These are phyloP conservation scores for Tremellales sp. DNA, from an alignment of 1,284 basidiomycete species.

Conservation along the genomic window DNA sequence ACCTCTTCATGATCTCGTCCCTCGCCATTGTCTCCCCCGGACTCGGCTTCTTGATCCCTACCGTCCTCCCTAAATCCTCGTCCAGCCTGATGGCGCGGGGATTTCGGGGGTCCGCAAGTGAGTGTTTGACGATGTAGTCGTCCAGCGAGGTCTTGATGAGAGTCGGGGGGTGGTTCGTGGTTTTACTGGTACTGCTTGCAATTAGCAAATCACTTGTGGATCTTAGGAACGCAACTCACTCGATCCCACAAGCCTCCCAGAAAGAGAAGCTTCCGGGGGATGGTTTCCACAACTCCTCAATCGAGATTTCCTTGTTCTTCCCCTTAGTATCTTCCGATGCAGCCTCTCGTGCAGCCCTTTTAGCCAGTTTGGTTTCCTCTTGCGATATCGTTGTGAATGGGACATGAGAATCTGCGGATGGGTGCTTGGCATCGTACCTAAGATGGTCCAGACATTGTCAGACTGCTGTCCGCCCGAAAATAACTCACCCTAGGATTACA, in stretches of 20 bases:
- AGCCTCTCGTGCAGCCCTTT: conserved; percentile 47
- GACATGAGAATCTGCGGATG: conserved; percentile 56
- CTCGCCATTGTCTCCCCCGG: conserved; percentile 60
- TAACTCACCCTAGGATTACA: conserved; percentile 29
- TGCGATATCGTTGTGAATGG: conserved; percentile 62
- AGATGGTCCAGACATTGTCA: conserved; percentile 42
- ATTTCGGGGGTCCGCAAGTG: conserved; percentile 64
- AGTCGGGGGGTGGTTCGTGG: conserved; percentile 19
- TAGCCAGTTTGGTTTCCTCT: conserved; percentile 52
- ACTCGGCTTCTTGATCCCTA: conserved; percentile 52
- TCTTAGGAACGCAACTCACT: conserved; percentile 52
- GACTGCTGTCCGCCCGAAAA: conserved; percentile 20
- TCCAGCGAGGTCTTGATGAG: conserved; percentile 57
- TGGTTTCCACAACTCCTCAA: conserved; percentile 74
- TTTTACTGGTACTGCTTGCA: conserved; percentile 23
- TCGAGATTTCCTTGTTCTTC: conserved; percentile 33
- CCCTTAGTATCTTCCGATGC: conserved; percentile 45
- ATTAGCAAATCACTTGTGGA: neutral
- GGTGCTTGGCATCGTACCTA: conserved; percentile 62
- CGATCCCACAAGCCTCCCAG: conserved; percentile 58
- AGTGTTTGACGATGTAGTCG: conserved; percentile 59
- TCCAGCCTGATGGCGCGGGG: conserved; percentile 69
- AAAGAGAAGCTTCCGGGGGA: conserved; percentile 56
- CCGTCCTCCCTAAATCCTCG: conserved; percentile 54
- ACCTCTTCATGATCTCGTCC: conserved; percentile 59